A percentile compares a stretch with the other conserved stretches of the same genome.
Conservation (phyloP, 2,329 filamentous ascomycete species). For the Verticillium nonalfalfae region DNA sequence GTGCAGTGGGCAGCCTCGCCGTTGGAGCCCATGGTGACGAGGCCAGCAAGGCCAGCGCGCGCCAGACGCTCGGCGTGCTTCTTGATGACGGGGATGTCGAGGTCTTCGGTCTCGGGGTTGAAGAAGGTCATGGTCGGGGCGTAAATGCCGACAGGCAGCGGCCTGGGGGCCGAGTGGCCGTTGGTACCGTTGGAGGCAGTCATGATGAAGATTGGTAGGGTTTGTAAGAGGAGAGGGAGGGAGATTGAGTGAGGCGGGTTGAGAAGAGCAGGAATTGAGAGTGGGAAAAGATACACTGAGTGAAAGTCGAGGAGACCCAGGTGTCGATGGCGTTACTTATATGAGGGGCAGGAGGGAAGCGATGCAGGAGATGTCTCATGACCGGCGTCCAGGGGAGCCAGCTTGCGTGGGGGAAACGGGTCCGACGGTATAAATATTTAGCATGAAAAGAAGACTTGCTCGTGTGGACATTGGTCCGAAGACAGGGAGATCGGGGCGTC, state of each 20-base stretch:
- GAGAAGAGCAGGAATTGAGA: conserved; percentile 4
- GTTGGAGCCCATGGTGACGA: conserved; percentile 86
- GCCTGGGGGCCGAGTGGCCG: conserved; percentile 29
- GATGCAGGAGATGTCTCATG: conserved; percentile 19
- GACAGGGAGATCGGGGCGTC: conserved; percentile 13
- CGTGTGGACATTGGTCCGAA: conserved; percentile 32
- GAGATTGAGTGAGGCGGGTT: conserved; percentile 3
- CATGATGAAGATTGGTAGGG: conserved; percentile 6
- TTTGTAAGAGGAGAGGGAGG: conserved; percentile 1
- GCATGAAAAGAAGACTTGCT: conserved; percentile 18
- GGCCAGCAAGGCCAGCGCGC: conserved; percentile 69
- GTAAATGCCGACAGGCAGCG: conserved; percentile 77
- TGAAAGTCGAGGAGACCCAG: not conserved
- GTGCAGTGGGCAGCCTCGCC: conserved; percentile 84
- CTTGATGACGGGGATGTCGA: conserved; percentile 74
- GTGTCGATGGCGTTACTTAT: conserved; percentile 8
- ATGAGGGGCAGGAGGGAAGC: conserved; percentile 17
- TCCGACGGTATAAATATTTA: conserved; percentile 19
- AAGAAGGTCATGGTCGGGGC: conserved; percentile 91
- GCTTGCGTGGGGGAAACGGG: conserved; percentile 17
- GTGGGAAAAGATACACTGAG: conserved; percentile 13
- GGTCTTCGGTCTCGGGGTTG: conserved; percentile 73
- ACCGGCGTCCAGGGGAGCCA: conserved; percentile 18
- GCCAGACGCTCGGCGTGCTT: conserved; percentile 75
- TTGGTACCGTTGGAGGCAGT: conserved; percentile 13